phyloP scores from a whole-genome alignment of 2,329 filamentous ascomycete genomes.

The Colletotrichum acutatum region DNA sequence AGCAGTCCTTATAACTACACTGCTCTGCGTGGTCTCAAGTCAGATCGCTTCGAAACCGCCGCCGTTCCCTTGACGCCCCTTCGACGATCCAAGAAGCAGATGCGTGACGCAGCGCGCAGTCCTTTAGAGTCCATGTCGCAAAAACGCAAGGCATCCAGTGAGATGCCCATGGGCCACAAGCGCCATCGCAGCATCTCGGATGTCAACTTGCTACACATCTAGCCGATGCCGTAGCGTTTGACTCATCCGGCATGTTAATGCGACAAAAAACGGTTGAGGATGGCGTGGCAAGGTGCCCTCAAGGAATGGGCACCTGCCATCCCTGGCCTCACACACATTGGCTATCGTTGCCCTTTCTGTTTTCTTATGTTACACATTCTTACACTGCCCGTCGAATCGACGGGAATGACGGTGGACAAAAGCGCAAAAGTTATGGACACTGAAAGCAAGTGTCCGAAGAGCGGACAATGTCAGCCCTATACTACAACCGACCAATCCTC shows the following conservation, averaged over 20 bases:
- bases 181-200: constrained; percentile 70
- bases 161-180: constrained; percentile 59
- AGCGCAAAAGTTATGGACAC: constrained; percentile 1
- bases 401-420: constrained; percentile 25
- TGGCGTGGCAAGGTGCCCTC: constrained; percentile 49
- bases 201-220: constrained; percentile 60
- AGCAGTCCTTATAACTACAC: constrained; percentile 69
- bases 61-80: constrained; percentile 76
- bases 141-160: constrained; percentile 66
- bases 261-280: constrained; percentile 56
- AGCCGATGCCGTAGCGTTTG: constrained; percentile 37
- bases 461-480: neutral
- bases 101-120: constrained; percentile 58
- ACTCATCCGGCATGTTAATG: constrained; percentile 8
- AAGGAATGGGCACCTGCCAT: constrained; percentile 43
- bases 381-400: constrained; percentile 10
- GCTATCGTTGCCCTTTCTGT: constrained; percentile 30
- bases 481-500: neutral
- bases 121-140: constrained; percentile 60
- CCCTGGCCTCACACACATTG: constrained; percentile 52
- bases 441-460: neutral
- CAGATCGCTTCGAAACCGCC: constrained; percentile 73
- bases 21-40: constrained; percentile 71
- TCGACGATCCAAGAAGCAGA: constrained; percentile 65
- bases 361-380: constrained; percentile 30